Evolutionary conservation across 495 filamentous ascomycete genomes (phyloP).

Genomic region (Xeromyces bisporus): DNA sequence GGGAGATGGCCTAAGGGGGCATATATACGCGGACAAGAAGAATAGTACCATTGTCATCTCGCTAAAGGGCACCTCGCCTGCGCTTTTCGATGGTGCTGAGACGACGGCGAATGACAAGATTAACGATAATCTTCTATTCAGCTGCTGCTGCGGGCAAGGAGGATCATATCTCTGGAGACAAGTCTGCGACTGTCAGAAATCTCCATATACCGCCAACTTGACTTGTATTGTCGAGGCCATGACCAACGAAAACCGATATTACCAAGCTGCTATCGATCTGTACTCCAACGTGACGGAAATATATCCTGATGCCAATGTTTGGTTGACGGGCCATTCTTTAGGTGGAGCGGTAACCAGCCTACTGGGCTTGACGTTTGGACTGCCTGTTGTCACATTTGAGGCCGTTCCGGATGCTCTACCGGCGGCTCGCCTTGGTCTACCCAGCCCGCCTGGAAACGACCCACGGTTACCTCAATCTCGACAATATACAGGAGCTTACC

Average conservation of each 20-base stretch:
- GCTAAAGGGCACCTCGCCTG: conserved; percentile 76
- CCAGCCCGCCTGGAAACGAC: conserved; percentile 62
- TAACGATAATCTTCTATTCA: conserved; percentile 95
- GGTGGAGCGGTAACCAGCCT: conserved; percentile 75
- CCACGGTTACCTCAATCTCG: conserved; percentile 52
- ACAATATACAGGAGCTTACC: conserved; percentile 61
- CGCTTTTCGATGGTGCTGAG: conserved; percentile 85
- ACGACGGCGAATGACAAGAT: conserved; percentile 94
- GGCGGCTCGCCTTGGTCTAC: conserved; percentile 69
- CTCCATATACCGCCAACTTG: conserved; percentile 74
- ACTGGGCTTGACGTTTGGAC: conserved; percentile 76
- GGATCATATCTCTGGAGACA: conserved; percentile 74
- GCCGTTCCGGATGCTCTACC: conserved; percentile 81
- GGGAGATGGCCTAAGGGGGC: conserved; percentile 72
- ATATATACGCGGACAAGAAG: conserved; percentile 72
- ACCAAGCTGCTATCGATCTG: conserved; percentile 67
- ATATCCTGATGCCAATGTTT: conserved; percentile 73
- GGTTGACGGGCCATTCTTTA: conserved; percentile 79
- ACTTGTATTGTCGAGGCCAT: conserved; percentile 68
- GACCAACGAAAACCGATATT: conserved; percentile 73
- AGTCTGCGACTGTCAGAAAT: conserved; percentile 77
- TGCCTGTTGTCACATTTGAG: conserved; percentile 78
- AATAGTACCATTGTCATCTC: conserved; percentile 84
- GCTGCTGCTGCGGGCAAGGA: conserved; percentile 91
- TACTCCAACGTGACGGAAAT: conserved; percentile 82